Conservation (phyloP, 2,329 filamentous ascomycete genomes). For the Zalaria sp. region DNA sequence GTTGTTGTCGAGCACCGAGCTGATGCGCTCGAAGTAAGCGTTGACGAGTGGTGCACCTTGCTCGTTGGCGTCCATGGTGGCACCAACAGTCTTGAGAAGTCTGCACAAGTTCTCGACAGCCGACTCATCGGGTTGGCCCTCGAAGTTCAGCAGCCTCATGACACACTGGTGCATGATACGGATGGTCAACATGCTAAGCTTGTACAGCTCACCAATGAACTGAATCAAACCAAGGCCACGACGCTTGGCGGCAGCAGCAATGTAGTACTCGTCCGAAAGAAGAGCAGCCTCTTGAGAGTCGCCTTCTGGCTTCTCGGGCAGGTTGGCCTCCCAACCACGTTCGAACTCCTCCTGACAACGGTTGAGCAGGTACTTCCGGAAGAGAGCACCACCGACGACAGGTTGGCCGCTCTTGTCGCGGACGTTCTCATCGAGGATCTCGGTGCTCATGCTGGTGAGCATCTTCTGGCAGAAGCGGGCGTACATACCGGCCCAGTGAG, state of each 20-base stretch:
- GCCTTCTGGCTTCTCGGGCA: constrained; percentile 65
- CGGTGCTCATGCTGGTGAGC: constrained; percentile 86
- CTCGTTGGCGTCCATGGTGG: constrained; percentile 66
- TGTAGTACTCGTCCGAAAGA: constrained; percentile 93
- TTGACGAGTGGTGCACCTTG: constrained; percentile 81
- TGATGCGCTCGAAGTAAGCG: constrained; percentile 83
- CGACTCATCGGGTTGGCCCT: constrained; percentile 83
- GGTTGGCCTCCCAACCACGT: constrained; percentile 85
- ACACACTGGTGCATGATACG: constrained; percentile 99
- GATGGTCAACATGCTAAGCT: constrained; percentile 95
- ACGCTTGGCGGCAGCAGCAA: constrained; percentile 85
- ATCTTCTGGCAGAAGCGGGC: constrained; percentile 97
- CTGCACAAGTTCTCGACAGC: constrained; percentile 94
- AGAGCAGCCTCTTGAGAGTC: constrained; percentile 59
- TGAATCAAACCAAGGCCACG: constrained; percentile 94
- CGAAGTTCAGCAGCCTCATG: constrained; percentile 89
- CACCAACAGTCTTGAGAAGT: constrained; percentile 81
- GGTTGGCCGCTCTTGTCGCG: constrained; percentile 78
- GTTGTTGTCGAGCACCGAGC: constrained; percentile 64
- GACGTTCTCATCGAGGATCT: constrained; percentile 92
- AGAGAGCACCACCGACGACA: constrained; percentile 82
- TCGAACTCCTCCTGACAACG: constrained; percentile 98
- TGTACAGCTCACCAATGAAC: constrained; percentile 98
- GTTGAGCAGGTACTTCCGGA: constrained; percentile 98
- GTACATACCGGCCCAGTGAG: constrained; percentile 98